These are phyloP conservation scores for Fusarium bulbicola DNA, from an alignment of 2,329 filamentous ascomycete genomes.

Conservation along the genomic window DNA sequence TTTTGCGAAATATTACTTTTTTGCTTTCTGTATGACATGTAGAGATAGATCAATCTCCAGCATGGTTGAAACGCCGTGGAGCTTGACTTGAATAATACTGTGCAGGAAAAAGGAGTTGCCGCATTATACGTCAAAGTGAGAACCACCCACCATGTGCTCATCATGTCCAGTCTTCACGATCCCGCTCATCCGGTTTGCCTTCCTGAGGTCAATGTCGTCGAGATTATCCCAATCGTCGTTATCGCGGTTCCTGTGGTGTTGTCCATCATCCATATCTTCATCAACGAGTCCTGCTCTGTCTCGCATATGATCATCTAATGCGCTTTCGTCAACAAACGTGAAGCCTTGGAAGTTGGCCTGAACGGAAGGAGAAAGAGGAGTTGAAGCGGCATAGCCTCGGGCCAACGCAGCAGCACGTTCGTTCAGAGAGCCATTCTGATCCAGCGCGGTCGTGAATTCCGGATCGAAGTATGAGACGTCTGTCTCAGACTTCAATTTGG, in stretches of 20 bases:
- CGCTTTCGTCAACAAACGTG: constrained; percentile 98
- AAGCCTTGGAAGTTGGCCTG: constrained; percentile 99
- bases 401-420: constrained; percentile 88
- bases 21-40: constrained; percentile 39
- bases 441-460: constrained; percentile 95
- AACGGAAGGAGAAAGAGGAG: constrained; percentile 91
- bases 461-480: constrained; percentile 99
- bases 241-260: constrained; percentile 51
- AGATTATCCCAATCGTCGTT: constrained; percentile 67
- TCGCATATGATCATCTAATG: constrained; percentile 85
- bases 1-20: constrained; percentile 45
- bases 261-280: constrained; percentile 69
- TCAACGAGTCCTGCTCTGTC: constrained; percentile 58
- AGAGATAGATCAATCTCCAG: constrained; percentile 34
- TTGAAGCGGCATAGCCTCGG: constrained; percentile 86
- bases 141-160: constrained; percentile 69
- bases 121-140: constrained; percentile 70
- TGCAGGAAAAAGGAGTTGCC: constrained; percentile 24
- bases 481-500: constrained; percentile 92
- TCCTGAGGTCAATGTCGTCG: constrained; percentile 62
- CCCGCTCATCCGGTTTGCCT: constrained; percentile 70
- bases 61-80: constrained; percentile 40
- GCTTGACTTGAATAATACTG: constrained; percentile 31
- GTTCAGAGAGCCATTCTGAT: constrained; percentile 87
- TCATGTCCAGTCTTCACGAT: constrained; percentile 68